A percentile compares a stretch with the other conserved stretches of the same genome.
Evolutionary conservation across 306 rosid genomes (phyloP).

Genomic region (Vigna mungo): DNA sequence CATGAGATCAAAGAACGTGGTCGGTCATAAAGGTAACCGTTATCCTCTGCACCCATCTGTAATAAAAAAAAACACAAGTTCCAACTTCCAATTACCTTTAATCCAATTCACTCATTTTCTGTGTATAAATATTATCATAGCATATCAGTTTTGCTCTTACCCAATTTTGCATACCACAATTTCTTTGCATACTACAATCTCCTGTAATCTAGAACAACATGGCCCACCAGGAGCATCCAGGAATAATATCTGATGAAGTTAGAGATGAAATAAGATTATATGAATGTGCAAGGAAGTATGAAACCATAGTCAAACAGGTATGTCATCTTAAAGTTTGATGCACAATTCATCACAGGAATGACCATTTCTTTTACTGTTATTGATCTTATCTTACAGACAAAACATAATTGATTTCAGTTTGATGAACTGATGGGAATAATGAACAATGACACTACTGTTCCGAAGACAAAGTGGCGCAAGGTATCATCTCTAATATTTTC

Average conservation of each 20-base stretch:
- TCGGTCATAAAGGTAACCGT: not conserved
- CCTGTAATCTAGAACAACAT: conserved; percentile 28
- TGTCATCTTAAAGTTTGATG: conserved; percentile 18
- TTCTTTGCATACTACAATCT: not conserved
- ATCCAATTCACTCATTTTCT: not conserved
- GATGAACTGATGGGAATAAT: conserved; percentile 40
- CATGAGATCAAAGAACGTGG: not conserved
- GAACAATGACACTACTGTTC: not conserved
- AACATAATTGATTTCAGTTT: conserved; percentile 43
- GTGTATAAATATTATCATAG: not conserved
- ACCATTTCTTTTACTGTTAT: not conserved
- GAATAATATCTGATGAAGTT: conserved; percentile 2
- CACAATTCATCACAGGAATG: not conserved
- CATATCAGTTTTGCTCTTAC: not conserved
- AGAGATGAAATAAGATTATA: conserved; percentile 44
- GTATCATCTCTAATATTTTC: conserved; percentile 1
- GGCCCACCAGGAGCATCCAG: conserved; percentile 27
- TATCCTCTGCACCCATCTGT: not conserved
- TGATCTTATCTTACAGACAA: not conserved
- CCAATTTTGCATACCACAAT: not conserved
- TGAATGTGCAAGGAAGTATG: conserved; percentile 47
- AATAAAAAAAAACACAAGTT: conserved; percentile 3
- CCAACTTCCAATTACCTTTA: conserved; percentile 15
- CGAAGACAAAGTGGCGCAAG: conserved; percentile 40
- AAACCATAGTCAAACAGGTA: conserved; percentile 50